Conservation (phyloP, 2,329 filamentous ascomycete genomes). For the Alternaria sp. region DNA sequence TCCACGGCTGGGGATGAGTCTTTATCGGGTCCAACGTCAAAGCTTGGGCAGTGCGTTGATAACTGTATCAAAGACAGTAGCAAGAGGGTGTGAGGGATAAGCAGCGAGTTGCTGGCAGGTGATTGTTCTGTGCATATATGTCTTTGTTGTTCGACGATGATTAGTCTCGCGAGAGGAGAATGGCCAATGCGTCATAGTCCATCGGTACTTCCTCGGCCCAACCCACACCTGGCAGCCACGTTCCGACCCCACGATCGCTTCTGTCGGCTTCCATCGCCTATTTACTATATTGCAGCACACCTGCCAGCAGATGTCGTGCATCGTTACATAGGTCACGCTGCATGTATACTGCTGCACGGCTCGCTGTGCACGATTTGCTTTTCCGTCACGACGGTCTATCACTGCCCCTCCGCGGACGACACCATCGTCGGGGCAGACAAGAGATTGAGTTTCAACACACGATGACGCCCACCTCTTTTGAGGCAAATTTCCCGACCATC, state of each 20-base stretch:
- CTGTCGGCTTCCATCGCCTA: slow-evolving; percentile 23
- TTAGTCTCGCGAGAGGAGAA: slow-evolving; percentile 32
- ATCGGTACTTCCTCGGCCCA: slow-evolving; percentile 23
- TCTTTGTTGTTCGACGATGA: slow-evolving; percentile 50
- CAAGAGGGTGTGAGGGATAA: slow-evolving; percentile 26
- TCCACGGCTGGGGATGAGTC: slow-evolving; percentile 18
- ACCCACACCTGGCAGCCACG: slow-evolving; percentile 21
- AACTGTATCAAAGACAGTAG: slow-evolving; percentile 18
- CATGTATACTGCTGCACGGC: slow-evolving; percentile 13
- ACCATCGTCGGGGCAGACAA: not conserved
- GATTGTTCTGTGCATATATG: slow-evolving; percentile 42
- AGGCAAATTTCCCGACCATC: not conserved
- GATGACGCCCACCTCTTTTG: not conserved
- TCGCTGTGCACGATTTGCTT: slow-evolving; percentile 4
- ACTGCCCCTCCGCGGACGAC: slow-evolving; percentile 3
- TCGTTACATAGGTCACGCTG: slow-evolving; percentile 17
- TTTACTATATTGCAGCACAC: slow-evolving; percentile 16
- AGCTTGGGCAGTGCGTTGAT: slow-evolving; percentile 12
- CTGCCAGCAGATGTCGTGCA: slow-evolving; percentile 8
- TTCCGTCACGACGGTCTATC: not conserved
- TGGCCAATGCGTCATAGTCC: slow-evolving; percentile 38
- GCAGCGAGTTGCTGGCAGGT: slow-evolving; percentile 30
- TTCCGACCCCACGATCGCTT: slow-evolving; percentile 26
- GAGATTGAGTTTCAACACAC: not conserved
- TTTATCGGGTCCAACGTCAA: slow-evolving; percentile 13